Conservation (phyloP, 148 eudicot species). For the Rhododendron griersonianum region DNA sequence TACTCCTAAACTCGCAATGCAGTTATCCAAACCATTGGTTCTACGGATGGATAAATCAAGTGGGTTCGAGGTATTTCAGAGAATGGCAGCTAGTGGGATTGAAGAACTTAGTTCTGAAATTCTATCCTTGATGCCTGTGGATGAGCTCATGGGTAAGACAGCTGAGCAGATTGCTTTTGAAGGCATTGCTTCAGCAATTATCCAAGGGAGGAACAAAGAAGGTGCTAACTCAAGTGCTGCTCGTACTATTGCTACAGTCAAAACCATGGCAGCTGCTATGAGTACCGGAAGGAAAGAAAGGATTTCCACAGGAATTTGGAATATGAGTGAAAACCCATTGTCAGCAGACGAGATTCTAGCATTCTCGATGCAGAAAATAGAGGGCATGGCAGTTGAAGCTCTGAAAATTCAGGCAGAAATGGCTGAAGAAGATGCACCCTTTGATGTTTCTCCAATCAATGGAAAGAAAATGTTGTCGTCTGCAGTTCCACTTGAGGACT, state of each 20-base stretch:
- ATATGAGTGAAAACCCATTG: constrained; percentile 55
- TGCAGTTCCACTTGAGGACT: constrained; percentile 71
- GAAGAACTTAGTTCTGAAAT: constrained; percentile 64
- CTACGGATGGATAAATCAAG: constrained; percentile 34
- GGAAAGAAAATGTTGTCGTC: constrained; percentile 39
- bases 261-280: constrained; percentile 66
- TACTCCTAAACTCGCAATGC: constrained; percentile 87
- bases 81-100: constrained; percentile 67
- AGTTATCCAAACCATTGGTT: constrained; percentile 70
- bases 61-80: constrained; percentile 73
- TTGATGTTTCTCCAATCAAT: constrained; percentile 69
- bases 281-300: constrained; percentile 74
- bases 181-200: constrained; percentile 91
- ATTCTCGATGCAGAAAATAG: constrained; percentile 78
- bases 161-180: constrained; percentile 97
- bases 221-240: constrained; percentile 94
- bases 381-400: constrained; percentile 74
- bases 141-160: constrained; percentile 78
- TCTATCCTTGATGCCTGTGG: constrained; percentile 66
- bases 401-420: constrained; percentile 80
- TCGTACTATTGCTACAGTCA: constrained; percentile 60
- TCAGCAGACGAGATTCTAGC: constrained; percentile 67
- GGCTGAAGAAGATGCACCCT: constrained; percentile 74
- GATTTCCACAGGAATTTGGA: constrained; percentile 82
- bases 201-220: constrained; percentile 86